Base-by-base conservation (phyloP, 345 rosid genomes). In the Eucalyptus microcorys region DNA sequence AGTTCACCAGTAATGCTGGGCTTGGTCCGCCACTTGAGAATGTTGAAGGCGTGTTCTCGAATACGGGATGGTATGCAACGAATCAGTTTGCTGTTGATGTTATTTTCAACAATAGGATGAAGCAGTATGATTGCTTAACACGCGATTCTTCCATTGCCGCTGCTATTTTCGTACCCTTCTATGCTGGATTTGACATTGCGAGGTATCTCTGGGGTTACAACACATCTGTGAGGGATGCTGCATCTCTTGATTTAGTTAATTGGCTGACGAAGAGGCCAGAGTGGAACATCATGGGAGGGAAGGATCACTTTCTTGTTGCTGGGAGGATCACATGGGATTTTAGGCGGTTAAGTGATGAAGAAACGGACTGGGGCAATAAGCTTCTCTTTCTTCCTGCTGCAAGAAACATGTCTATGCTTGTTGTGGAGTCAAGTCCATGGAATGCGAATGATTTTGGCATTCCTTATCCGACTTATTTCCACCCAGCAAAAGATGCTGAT, bases 11-110 rank as follows among this genome's bases (percentile, higher is more conserved):
- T 42, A 90, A 87, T 68, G 89, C 94, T 4, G 95, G 95, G 71
- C 45, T 92, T 87, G 95, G 95, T n/a, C 95, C 95, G 4, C 93
- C 94, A 16, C 89, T 93, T 59, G 93, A 92, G 92, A 92, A 93
- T 81, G 90, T 87, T 22, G 94, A 92, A 88, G 94, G 94, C 7
- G 94, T 92, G 87, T 93, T 93, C 89, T 91, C 93, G 4, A 92
- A 92, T 86, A 91, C 90, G 1, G 94, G 95, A 27, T 93, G 95
- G 95, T 90, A 93, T 42, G 94, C 92, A 13, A 93, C 95, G 2
- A 92, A 93, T 59, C 95, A 93, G 90, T 93, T 93, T 34, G 94
- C 92, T 22, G 94, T 93, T 84, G 95, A 93, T 89, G 94, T 93
- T 85, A 93, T 93, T 49, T 93, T 93, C 79, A 92, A 91, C 76